phyloP scores from a whole-genome alignment of 1,139 yeast genomes.

The Yamadazyma dushanensis region DNA sequence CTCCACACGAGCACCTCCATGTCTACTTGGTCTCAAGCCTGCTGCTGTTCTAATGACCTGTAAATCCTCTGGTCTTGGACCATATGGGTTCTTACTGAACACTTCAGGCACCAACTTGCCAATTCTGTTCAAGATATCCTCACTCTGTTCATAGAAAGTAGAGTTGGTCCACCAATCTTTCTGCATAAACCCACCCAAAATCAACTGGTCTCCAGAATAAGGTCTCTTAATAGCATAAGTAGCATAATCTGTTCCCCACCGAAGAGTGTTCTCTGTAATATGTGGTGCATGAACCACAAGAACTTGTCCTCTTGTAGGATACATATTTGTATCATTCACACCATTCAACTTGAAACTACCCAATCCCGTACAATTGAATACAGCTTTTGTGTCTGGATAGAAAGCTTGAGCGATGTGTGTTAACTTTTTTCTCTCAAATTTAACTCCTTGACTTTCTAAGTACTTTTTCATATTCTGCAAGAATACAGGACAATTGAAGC shows the following conservation, averaged over 20 bases:
- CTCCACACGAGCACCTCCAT: slow-evolving; percentile 66
- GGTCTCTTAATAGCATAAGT: slow-evolving; percentile 71
- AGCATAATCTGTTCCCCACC: slow-evolving; percentile 57
- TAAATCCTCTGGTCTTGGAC: slow-evolving; percentile 24
- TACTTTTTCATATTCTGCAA: slow-evolving; percentile 11
- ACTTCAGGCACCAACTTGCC: slow-evolving; percentile 23
- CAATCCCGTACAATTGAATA: slow-evolving; percentile 74
- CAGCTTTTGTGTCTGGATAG: slow-evolving; percentile 38
- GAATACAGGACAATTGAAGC: slow-evolving; percentile 55
- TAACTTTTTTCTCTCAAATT: slow-evolving; percentile 20
- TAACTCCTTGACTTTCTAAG: slow-evolving; percentile 14
- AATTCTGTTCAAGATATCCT: slow-evolving; percentile 59
- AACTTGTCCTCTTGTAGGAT: slow-evolving; percentile 73
- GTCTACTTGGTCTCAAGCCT: slow-evolving; percentile 65
- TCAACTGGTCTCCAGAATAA: slow-evolving; percentile 47
- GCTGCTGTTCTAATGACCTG: slow-evolving; percentile 57
- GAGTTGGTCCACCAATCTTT: slow-evolving; percentile 57
- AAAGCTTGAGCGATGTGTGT: slow-evolving; percentile 58
- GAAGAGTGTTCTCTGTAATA: slow-evolving; percentile 45
- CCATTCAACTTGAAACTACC: slow-evolving; percentile 62
- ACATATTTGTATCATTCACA: slow-evolving; percentile 52
- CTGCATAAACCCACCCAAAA: slow-evolving; percentile 70
- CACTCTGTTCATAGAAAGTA: slow-evolving; percentile 53
- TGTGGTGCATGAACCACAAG: slow-evolving; percentile 63
- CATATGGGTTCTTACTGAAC: slow-evolving; percentile 11